Conservation (phyloP, 2,329 filamentous ascomycete genomes). For the Cladosporium halotolerans region DNA sequence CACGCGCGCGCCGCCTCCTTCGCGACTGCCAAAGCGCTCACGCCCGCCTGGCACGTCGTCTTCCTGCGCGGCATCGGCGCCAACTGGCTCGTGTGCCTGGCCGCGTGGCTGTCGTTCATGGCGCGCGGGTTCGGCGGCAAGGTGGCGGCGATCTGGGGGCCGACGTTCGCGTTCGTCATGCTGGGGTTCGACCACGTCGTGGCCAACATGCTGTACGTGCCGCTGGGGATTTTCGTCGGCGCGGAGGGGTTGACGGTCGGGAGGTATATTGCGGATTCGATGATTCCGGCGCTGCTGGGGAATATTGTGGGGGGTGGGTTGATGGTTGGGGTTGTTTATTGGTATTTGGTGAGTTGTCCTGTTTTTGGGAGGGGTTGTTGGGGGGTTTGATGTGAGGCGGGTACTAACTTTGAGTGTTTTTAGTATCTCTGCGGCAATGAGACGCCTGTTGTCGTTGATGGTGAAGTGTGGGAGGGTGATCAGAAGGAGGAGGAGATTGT, state of each 20-base stretch:
- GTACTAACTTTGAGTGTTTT: background rate
- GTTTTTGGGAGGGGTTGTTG: background rate
- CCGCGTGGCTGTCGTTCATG: conserved; percentile 44
- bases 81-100: conserved; percentile 54
- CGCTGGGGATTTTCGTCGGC: conserved; percentile 46
- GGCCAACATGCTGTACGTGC: conserved; percentile 29
- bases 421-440: background rate
- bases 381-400: background rate
- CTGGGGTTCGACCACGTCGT: conserved; percentile 48
- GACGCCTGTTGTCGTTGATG: background rate
- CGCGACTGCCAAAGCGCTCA: conserved; percentile 45
- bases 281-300: conserved; percentile 48
- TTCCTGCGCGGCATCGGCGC: conserved; percentile 49
- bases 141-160: conserved; percentile 52
- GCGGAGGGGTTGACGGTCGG: conserved; percentile 40
- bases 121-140: conserved; percentile 49
- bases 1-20: conserved; percentile 40
- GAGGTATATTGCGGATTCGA: conserved; percentile 53
- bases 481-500: background rate
- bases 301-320: conserved; percentile 50
- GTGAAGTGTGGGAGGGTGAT: background rate
- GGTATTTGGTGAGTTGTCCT: conserved; percentile 34
- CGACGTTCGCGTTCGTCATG: conserved; percentile 48
- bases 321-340: conserved; percentile 48
- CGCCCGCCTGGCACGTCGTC: conserved; percentile 46